Evolutionary conservation across 2,329 filamentous ascomycete genomes (phyloP), one percentile per base, ranked within the genome.

Genomic region (Aureobasidium lini): DNA sequence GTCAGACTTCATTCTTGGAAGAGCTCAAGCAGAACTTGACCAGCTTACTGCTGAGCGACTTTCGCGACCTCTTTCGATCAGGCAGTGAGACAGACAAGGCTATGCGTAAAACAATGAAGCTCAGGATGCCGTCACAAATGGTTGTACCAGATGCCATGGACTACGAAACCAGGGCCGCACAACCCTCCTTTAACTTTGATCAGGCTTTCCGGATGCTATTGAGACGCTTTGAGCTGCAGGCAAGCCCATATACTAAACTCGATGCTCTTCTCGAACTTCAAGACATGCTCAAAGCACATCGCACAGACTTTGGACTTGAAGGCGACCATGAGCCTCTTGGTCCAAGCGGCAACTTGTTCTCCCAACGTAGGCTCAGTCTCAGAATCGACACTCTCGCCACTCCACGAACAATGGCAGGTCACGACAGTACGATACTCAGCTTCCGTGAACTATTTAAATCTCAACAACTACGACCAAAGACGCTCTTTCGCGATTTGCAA

Each of bases 41-140:
- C 1, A 92, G 90, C 64, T 78, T 99, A 16, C 76, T 97, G 1
- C 76, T 97, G 29, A 97, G 93, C 52, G 94, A 99, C 70, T 79
- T 97, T 4, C 91, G 92, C 6, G 91, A 87, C 42, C 87, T 96
- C 1, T 94, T 95, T 72, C 84, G 86, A n/a, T 84, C 83, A 53
- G 94, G 94, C 3, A 95, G 91, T 43, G 94, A 99, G 75, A 97
- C 93, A 0, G 94, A 97, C 71, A 16, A 52, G n/a, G 60, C 52
- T 16, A 34, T 53, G 15, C 53, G 47, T n/a, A 46, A 59, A 28
- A 40, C 42, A 5, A 15, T 60, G 23, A 49, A 52, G 34, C 31
- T 46, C 13, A 29, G 44, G 23, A 23, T 57, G 9, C 28, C 43
- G 6, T 11, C 7, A 6, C 6, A 18, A 5, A 11, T 7, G 7